phyloP scores from a whole-genome alignment of 148 eudicot genomes.

The Fagopyrum tataricum region DNA sequence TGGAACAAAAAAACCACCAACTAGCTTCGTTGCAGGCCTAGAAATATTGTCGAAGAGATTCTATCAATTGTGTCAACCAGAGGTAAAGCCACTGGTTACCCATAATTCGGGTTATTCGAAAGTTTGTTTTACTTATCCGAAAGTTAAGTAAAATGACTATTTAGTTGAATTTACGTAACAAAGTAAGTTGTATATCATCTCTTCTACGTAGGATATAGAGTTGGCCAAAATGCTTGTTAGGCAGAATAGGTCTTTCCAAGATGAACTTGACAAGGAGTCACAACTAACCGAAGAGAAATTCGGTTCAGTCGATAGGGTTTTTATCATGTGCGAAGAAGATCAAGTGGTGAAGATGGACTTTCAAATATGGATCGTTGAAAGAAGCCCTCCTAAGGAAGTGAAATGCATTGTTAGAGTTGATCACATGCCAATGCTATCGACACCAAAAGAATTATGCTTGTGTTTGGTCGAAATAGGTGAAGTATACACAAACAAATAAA shows the following conservation, averaged over 20 bases:
- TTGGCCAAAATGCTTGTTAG: constrained; percentile 29
- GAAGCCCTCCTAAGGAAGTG: constrained; percentile 30
- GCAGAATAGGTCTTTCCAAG: constrained; percentile 28
- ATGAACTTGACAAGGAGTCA: constrained; percentile 27
- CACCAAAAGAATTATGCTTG: constrained; percentile 29
- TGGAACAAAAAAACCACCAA: constrained; percentile 22
- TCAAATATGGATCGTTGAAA: constrained; percentile 41
- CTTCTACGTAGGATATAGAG: constrained; percentile 29
- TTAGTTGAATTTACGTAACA: no score
- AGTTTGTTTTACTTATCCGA: no score
- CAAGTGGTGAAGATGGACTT: constrained; percentile 19
- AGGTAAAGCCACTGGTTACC: constrained; percentile 17
- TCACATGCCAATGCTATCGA: constrained; percentile 54
- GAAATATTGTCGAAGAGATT: constrained; percentile 22
- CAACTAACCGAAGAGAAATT: constrained; percentile 27
- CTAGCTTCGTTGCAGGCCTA: constrained; percentile 28
- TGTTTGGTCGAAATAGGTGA: constrained; percentile 29
- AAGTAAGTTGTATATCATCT: not conserved
- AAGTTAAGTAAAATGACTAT: no score
- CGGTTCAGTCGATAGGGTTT: constrained; percentile 31
- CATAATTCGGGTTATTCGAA: no score
- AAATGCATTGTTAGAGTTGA: constrained; percentile 31
- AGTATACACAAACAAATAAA: constrained; percentile 2
- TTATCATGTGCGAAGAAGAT: constrained; percentile 33
- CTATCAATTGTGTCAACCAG: constrained; percentile 32